Evolutionary conservation across 2,329 filamentous ascomycete species (phyloP).

Genomic region (Nemania abortiva): DNA sequence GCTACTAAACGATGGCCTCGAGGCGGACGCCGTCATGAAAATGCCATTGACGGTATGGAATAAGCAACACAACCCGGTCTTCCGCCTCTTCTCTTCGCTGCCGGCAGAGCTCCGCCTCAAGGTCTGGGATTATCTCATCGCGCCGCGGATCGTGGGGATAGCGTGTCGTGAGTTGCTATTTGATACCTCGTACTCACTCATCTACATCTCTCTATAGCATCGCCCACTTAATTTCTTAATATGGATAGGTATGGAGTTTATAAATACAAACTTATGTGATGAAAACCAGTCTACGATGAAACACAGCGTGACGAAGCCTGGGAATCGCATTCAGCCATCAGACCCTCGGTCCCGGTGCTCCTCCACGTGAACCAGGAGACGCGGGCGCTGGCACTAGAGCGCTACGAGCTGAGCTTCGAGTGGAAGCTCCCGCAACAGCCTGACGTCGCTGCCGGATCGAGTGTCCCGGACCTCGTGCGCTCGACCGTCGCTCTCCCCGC

Average conservation of each 20-base stretch:
- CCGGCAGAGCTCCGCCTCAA: constrained; percentile 62
- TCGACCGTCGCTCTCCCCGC: background rate
- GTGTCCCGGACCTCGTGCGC: background rate
- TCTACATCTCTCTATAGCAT: background rate
- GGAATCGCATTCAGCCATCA: constrained; percentile 40
- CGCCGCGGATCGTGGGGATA: constrained; percentile 59
- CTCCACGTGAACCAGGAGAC: constrained; percentile 60
- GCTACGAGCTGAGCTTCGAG: constrained; percentile 61
- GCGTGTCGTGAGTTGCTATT: constrained; percentile 53
- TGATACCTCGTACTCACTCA: background rate
- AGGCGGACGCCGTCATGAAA: constrained; percentile 36
- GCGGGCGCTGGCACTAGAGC: constrained; percentile 55
- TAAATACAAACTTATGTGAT: constrained; percentile 4
- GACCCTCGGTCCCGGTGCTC: constrained; percentile 55
- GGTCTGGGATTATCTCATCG: constrained; percentile 60
- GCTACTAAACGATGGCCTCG: constrained; percentile 58
- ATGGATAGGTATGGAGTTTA: background rate
- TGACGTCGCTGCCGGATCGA: constrained; percentile 22
- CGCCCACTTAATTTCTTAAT: background rate
- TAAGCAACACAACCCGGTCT: constrained; percentile 35
- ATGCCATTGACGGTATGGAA: constrained; percentile 37
- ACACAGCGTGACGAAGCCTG: constrained; percentile 31
- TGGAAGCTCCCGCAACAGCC: constrained; percentile 61
- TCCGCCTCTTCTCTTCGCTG: constrained; percentile 55
- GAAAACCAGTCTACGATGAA: constrained; percentile 23